These are phyloP conservation scores for Cinnamomum micranthum DNA, from an alignment of 164 flowering plant species.

Conservation along the genomic window DNA sequence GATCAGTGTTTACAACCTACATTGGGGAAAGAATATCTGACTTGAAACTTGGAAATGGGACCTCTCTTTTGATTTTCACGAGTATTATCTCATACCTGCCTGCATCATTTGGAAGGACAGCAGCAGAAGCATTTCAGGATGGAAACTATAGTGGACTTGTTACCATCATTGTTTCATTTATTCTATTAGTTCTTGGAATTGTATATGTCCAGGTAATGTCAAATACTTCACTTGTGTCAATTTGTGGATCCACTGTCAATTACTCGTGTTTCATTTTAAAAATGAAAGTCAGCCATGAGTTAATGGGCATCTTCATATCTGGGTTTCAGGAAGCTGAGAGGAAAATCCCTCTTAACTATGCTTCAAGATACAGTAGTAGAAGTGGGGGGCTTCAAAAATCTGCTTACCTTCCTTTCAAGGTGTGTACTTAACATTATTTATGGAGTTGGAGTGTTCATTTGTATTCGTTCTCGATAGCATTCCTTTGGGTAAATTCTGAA, in stretches of 20 bases:
- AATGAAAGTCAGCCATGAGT: neutral
- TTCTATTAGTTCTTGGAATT: conserved; percentile 81
- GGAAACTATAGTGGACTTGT: conserved; percentile 85
- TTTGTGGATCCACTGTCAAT: neutral
- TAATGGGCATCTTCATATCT: conserved; percentile 20
- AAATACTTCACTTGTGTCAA: neutral
- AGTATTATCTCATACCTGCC: conserved; percentile 97
- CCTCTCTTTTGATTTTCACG: conserved; percentile 94
- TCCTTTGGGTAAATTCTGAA: neutral
- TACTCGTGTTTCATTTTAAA: neutral
- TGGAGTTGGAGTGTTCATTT: neutral
- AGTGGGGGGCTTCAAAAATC: conserved; percentile 84
- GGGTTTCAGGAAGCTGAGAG: conserved; percentile 97
- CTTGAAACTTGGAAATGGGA: conserved; percentile 98
- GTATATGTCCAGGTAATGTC: conserved; percentile 93
- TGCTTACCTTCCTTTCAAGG: conserved; percentile 98
- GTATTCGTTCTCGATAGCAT: neutral
- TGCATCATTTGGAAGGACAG: conserved; percentile 96
- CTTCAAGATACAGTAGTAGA: conserved; percentile 74
- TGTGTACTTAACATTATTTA: conserved; percentile 16
- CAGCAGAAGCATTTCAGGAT: conserved; percentile 77
- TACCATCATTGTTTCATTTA: conserved; percentile 62
- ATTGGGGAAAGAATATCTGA: conserved; percentile 92
- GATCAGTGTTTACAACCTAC: conserved; percentile 87
- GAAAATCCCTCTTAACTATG: conserved; percentile 98